Percentiles rank a stretch among this genome's conserved stretches.
phyloP scores from a whole-genome alignment of 345 rosid genomes.

The Microthlaspi erraticum region DNA sequence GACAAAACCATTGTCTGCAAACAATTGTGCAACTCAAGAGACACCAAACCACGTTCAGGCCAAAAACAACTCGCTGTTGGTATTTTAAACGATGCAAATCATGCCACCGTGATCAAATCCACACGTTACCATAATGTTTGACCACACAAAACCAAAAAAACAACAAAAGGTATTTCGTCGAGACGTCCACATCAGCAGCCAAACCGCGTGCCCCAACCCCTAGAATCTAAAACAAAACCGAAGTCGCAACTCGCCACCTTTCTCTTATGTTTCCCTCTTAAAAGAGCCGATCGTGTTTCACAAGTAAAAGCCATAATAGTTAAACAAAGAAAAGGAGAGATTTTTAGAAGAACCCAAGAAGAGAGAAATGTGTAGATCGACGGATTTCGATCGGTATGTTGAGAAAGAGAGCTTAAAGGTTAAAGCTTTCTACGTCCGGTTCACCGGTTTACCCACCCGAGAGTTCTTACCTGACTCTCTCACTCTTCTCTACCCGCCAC shows the following conservation, averaged over 20 bases:
- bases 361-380: conserved; percentile 61
- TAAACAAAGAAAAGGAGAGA: background rate
- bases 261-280: conserved; percentile 21
- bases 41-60: conserved; percentile 43
- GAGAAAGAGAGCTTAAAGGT: conserved; percentile 47
- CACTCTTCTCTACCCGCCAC: conserved; percentile 72
- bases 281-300: conserved; percentile 17
- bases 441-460: conserved; percentile 44
- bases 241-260: conserved; percentile 29
- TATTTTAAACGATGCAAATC: conserved; percentile 22
- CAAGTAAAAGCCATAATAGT: no score
- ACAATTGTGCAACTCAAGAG: conserved; percentile 42
- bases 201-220: conserved; percentile 50
- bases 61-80: conserved; percentile 16
- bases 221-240: conserved; percentile 38
- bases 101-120: conserved; percentile 29
- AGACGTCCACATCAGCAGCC: conserved; percentile 42
- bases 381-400: conserved; percentile 48
- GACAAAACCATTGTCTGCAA: conserved; percentile 35
- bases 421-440: conserved; percentile 64
- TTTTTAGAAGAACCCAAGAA: conserved; percentile 19
- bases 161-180: background rate
- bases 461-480: conserved; percentile 57
- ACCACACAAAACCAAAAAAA: background rate
- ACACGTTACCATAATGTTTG: background rate